Evolutionary conservation across 306 rosid species (phyloP), one percentile per base, ranked within the genome.

Genomic region (Malus asiatica): DNA sequence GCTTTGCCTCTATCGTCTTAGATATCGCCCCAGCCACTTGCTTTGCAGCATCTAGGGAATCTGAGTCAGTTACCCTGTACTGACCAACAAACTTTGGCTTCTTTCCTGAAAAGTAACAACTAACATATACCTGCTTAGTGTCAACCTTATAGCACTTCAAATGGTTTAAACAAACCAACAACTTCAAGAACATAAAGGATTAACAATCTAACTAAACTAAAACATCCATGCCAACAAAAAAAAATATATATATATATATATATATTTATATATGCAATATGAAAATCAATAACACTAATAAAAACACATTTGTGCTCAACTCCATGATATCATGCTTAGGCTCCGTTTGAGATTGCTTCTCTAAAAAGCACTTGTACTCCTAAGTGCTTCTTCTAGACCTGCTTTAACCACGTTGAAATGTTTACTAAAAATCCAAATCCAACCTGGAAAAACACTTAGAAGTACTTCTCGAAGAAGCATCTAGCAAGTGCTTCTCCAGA

Each of bases 21-120:
- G 93, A 85, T 45, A 95, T 90, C 51, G 90, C 92, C 65, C 98
- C 98, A 4, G 96, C 98, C 5, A 98, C 98, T 86, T 90, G 93
- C 96, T 84, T 92, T 44, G 99, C 96, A 76, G 99, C 99, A 3
- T 79, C 88, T 71, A 92, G 89, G 68, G 99, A 87, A 45, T 83
- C 91, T 6, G 78, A 27, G 53, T 92, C 98, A 1, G 99, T 95
- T 71, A 95, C 86, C 80, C 99, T 95, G 80, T 95, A 90, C 52
- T 83, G 93, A 70, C 97, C 99, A 68, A 81, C 84, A 77, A 88
- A 90, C 81, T 87, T 90, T 15, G 99, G 87, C 80, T 84, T 52
- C 76, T 87, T 77, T 77, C 97, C 99, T 95, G 82, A 64, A 88
- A 81, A 63, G 74, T 62, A 82, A 61, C 71, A 62, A 40, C 25